Conservation (phyloP, 768 basidiomycete species). For the Leccinum arenicola region DNA sequence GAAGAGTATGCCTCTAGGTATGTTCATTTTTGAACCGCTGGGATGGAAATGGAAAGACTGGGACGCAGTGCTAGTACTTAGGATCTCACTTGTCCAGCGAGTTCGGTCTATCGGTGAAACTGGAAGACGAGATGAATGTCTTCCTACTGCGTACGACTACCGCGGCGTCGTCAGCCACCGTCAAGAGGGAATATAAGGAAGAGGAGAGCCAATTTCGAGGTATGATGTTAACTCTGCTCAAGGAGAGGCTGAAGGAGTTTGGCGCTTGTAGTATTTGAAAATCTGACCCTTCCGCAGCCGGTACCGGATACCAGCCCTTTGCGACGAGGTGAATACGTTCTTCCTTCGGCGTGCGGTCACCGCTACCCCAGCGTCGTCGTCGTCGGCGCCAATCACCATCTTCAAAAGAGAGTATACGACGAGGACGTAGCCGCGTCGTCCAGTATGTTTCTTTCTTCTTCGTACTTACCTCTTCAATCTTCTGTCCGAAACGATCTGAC, state of each 20-base stretch:
- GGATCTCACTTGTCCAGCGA: no score
- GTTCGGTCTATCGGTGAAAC: background rate
- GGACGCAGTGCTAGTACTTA: no score
- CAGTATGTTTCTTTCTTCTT: background rate
- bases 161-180: background rate
- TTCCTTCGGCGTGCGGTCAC: background rate
- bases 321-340: background rate
- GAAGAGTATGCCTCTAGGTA: no score
- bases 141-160: background rate
- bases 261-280: no score
- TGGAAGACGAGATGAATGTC: conserved; percentile 2
- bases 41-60: no score
- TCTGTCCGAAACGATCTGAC: background rate
- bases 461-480: background rate
- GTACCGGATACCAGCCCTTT: background rate
- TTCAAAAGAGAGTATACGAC: conserved; percentile 15
- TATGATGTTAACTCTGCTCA: no score
- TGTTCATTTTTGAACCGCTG: no score
- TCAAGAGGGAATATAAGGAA: background rate
- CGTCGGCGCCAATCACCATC: background rate
- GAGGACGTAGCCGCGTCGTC: background rate
- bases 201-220: background rate
- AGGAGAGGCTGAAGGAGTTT: no score
- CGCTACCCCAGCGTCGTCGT: background rate
- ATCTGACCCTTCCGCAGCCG: background rate